These are phyloP conservation scores for Aristolochia contorta DNA, from an alignment of 164 flowering plant genomes.

Conservation along the genomic window DNA sequence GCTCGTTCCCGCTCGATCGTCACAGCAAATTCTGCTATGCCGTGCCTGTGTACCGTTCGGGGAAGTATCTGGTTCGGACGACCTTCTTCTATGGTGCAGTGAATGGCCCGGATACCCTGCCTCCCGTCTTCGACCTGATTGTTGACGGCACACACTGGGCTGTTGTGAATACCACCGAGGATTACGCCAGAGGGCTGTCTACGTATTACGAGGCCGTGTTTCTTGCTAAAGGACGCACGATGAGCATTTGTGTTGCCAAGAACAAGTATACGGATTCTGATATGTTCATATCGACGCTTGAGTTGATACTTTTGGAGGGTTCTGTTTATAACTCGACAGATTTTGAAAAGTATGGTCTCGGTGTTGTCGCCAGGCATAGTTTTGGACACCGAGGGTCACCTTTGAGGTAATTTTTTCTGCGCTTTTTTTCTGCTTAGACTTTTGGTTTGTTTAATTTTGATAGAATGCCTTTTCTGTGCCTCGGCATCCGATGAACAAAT, in stretches of 20 bases:
- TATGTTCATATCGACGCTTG: slow-evolving; percentile 74
- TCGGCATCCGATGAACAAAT: too few relatives aligned
- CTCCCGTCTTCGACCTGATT: slow-evolving; percentile 86
- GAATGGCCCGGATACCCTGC: slow-evolving; percentile 35
- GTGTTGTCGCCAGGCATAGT: slow-evolving; percentile 56
- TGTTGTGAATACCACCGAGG: slow-evolving; percentile 74
- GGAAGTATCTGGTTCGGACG: slow-evolving; percentile 60
- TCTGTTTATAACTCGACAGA: slow-evolving; percentile 77
- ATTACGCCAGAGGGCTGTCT: slow-evolving; percentile 32
- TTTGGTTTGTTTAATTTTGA: too few relatives aligned
- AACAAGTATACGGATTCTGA: slow-evolving; percentile 67
- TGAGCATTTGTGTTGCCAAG: slow-evolving; percentile 65
- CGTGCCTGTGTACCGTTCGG: slow-evolving; percentile 38
- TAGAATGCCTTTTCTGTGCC: too few relatives aligned
- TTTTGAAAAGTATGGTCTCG: slow-evolving; percentile 39
- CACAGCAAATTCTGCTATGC: slow-evolving; percentile 60
- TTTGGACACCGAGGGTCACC: slow-evolving; percentile 57
- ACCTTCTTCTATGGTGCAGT: slow-evolving; percentile 76
- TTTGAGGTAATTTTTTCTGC: slow-evolving; percentile 36
- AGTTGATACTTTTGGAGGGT: slow-evolving; percentile 44
- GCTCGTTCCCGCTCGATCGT: slow-evolving; percentile 51
- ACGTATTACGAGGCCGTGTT: slow-evolving; percentile 84
- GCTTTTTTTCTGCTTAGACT: too few relatives aligned
- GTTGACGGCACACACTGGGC: slow-evolving; percentile 88
- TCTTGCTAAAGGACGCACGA: slow-evolving; percentile 47